These are phyloP conservation scores for Moricandia moricandioides DNA, from an alignment of 345 rosid species.

Conservation along the genomic window DNA sequence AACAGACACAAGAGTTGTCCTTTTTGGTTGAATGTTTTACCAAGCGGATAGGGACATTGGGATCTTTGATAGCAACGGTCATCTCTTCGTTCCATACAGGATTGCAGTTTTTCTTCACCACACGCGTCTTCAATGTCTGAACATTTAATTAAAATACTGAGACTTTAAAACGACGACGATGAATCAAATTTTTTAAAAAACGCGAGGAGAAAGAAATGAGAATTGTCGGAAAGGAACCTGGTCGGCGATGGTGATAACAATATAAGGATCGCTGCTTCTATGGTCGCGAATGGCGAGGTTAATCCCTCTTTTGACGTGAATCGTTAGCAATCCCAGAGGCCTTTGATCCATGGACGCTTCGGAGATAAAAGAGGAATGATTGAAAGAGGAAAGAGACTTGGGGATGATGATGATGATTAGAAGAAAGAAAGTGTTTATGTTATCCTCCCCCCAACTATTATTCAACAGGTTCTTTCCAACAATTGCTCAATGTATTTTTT, in stretches of 20 bases:
- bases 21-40: conserved; percentile 31
- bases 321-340: conserved; percentile 46
- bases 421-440: neutral
- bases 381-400: neutral
- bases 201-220: neutral
- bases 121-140: conserved; percentile 76
- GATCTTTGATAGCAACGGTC: conserved; percentile 61
- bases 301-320: conserved; percentile 45
- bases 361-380: conserved; percentile 2
- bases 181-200: too few relatives aligned
- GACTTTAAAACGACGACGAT: neutral
- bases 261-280: conserved; percentile 56
- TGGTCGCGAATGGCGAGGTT: conserved; percentile 50
- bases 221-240: conserved; percentile 37
- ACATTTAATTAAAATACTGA: neutral
- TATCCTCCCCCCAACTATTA: conserved; percentile 18
- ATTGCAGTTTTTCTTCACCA: conserved; percentile 67
- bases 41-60: conserved; percentile 49
- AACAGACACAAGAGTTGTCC: neutral
- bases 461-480: conserved; percentile 28
- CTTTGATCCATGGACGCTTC: conserved; percentile 39
- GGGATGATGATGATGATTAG: neutral
- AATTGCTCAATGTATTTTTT: neutral
- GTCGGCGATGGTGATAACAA: conserved; percentile 42
- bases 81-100: conserved; percentile 86